A percentile compares a stretch with the other conserved stretches of the same genome.
Conservation (phyloP, 176 grass and related monocot species). For the Luzula sylvatica region DNA sequence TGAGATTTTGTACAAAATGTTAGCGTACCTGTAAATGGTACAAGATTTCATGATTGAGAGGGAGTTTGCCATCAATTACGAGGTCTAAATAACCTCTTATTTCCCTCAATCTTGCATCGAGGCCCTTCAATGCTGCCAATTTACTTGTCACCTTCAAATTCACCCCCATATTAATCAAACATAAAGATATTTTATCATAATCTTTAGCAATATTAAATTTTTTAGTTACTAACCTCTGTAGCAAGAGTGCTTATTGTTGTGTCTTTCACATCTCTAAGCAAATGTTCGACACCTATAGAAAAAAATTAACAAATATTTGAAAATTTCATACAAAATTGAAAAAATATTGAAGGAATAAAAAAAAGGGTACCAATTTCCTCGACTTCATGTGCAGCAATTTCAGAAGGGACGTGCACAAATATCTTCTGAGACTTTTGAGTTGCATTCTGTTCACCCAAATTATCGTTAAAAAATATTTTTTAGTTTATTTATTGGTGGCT, state of each 20-base stretch:
- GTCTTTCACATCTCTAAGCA: constrained; percentile 93
- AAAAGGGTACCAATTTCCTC: constrained; percentile 78
- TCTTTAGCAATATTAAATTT: constrained; percentile 3
- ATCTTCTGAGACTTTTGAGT: constrained; percentile 98
- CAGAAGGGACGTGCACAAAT: constrained; percentile 95
- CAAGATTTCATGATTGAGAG: constrained; percentile 91
- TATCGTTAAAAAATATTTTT: constrained; percentile 7
- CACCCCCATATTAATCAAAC: background rate
- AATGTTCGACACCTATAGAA: constrained; percentile 79
- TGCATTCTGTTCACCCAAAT: constrained; percentile 54
- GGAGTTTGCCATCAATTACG: constrained; percentile 84
- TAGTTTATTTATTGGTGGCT: no score
- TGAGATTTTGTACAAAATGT: background rate
- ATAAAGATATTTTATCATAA: background rate
- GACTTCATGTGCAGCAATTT: constrained; percentile 96
- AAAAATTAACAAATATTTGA: background rate
- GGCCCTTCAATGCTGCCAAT: constrained; percentile 74
- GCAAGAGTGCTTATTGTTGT: constrained; percentile 95
- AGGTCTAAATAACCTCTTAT: constrained; percentile 80
- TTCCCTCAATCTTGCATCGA: constrained; percentile 79
- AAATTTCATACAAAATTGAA: background rate
- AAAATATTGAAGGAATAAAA: background rate
- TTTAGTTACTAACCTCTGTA: constrained; percentile 52
- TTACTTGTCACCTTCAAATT: constrained; percentile 68
- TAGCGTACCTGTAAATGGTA: constrained; percentile 83